Conservation (phyloP, 1,284 basidiomycete species). For the Moesziomyces globuligerus region DNA sequence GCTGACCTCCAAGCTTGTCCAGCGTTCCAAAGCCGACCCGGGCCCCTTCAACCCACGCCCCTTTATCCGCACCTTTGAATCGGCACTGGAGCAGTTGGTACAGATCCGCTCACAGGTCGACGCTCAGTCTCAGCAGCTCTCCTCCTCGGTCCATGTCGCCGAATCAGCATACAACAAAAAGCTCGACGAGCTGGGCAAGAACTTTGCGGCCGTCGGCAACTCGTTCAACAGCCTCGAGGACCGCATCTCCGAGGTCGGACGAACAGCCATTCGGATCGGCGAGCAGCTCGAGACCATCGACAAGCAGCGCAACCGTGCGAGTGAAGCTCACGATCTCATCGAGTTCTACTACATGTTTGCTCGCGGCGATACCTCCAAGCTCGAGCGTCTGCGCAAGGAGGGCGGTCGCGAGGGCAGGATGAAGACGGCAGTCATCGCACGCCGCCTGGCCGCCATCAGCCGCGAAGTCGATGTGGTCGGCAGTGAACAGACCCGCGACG, state of each 20-base stretch:
- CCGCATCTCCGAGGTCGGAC: constrained; percentile 87
- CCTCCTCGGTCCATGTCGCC: constrained; percentile 86
- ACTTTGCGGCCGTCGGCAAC: constrained; percentile 75
- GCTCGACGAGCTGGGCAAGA: constrained; percentile 87
- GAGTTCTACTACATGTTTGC: constrained; percentile 94
- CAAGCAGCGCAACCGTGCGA: constrained; percentile 88
- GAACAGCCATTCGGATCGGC: constrained; percentile 94
- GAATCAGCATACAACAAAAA: constrained; percentile 94
- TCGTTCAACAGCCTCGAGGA: constrained; percentile 60
- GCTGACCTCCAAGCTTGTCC: constrained; percentile 85
- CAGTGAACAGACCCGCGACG: constrained; percentile 62
- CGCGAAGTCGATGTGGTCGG: constrained; percentile 79
- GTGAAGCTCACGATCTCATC: constrained; percentile 93
- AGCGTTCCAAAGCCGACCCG: constrained; percentile 80
- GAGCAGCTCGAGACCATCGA: constrained; percentile 92
- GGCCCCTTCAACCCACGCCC: constrained; percentile 93
- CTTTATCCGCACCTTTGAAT: constrained; percentile 90
- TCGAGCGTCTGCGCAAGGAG: constrained; percentile 85
- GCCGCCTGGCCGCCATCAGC: constrained; percentile 85
- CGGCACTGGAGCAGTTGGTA: constrained; percentile 86
- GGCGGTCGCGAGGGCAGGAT: constrained; percentile 78
- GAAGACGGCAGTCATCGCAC: constrained; percentile 87
- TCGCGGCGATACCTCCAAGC: constrained; percentile 79
- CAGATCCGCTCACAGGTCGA: constrained; percentile 87
- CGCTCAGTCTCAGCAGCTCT: constrained; percentile 85